phyloP scores from a whole-genome alignment of 345 rosid genomes.

The Litchi chinensis region DNA sequence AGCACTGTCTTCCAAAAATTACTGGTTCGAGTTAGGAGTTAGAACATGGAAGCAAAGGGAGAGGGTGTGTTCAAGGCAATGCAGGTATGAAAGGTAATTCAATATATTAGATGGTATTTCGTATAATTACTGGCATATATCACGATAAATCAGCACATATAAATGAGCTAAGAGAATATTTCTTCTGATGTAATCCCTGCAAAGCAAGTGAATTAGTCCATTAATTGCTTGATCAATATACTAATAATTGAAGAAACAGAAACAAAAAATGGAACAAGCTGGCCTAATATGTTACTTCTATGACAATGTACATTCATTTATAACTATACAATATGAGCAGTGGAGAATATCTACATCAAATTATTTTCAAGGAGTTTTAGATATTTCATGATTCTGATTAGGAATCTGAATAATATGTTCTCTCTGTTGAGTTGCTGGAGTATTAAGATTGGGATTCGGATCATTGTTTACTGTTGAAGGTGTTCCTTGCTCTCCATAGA shows the following conservation, averaged over 20 bases:
- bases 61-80: neutral
- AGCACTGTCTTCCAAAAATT: neutral
- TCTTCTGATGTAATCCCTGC: neutral
- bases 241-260: too few species aligned
- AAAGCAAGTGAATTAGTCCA: too few species aligned
- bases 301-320: neutral
- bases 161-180: neutral
- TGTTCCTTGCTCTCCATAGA: constrained; percentile 25
- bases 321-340: neutral
- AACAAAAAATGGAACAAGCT: neutral
- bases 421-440: constrained; percentile 1
- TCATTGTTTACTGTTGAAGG: constrained; percentile 8
- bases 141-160: neutral
- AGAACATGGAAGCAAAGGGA: neutral
- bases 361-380: neutral
- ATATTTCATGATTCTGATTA: neutral
- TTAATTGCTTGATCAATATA: too few species aligned
- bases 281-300: neutral
- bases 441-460: constrained; percentile 4
- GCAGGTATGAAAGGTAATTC: neutral
- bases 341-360: constrained; percentile 1
- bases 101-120: neutral
- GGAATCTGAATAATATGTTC: neutral
- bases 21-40: constrained; percentile 7
- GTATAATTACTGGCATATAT: neutral